Evolutionary conservation across 345 rosid species (phyloP).

Genomic region (Hypericum perforatum): DNA sequence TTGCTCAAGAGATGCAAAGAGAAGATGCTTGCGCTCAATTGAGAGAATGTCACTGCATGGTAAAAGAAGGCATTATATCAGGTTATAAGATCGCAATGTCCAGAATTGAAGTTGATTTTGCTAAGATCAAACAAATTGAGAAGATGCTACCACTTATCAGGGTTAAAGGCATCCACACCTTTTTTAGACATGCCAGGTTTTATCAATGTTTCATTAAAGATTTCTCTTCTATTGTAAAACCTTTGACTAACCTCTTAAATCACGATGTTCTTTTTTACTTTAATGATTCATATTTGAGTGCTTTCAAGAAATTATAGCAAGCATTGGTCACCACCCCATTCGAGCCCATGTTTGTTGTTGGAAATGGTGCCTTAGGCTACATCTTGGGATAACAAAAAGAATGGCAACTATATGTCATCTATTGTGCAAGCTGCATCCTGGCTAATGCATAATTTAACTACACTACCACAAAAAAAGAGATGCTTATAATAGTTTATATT

Average conservation of each 20-base stretch:
- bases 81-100: background rate
- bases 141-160: conserved; percentile 1
- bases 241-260: background rate
- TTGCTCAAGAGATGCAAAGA: background rate
- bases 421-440: background rate
- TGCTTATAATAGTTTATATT: background rate
- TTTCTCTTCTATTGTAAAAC: background rate
- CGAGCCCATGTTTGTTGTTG: no score
- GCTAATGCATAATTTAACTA: no score
- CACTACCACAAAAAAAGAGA: background rate
- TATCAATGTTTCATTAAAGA: background rate
- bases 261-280: background rate
- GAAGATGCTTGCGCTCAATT: background rate
- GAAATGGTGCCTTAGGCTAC: no score
- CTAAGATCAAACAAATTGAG: background rate
- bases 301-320: background rate
- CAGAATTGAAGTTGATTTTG: background rate
- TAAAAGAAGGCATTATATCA: background rate
- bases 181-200: background rate
- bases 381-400: no score
- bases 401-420: background rate
- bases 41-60: background rate
- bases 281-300: background rate
- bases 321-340: background rate
- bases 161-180: background rate